Evolutionary conservation across 1,284 basidiomycete species (phyloP).

Genomic region (Neolentinus lepideus): DNA sequence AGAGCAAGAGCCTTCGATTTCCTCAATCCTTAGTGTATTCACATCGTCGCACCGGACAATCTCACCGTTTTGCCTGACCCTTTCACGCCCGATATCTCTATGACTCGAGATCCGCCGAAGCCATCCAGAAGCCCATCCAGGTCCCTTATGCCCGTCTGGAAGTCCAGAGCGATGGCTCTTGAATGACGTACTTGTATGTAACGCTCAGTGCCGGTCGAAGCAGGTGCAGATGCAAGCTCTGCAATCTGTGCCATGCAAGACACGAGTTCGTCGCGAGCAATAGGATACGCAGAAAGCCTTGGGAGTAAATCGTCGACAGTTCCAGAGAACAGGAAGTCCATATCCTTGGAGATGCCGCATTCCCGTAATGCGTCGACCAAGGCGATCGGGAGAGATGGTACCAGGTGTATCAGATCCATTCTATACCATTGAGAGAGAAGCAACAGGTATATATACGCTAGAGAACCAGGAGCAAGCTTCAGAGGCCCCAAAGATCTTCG

Average conservation of each 20-base stretch:
- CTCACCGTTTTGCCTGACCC: slow-evolving; percentile 62
- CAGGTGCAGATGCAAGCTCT: slow-evolving; percentile 33
- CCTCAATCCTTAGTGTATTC: neutral
- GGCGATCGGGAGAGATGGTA: slow-evolving; percentile 16
- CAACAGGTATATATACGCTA: too few species aligned
- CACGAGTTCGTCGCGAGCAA: slow-evolving; percentile 41
- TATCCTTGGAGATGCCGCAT: slow-evolving; percentile 46
- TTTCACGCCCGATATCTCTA: slow-evolving; percentile 60
- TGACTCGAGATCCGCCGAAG: slow-evolving; percentile 38
- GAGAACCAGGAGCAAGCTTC: too few species aligned
- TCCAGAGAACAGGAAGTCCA: slow-evolving; percentile 48
- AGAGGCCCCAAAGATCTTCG: too few species aligned
- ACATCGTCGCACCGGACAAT: slow-evolving; percentile 3
- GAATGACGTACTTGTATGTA: slow-evolving; percentile 21
- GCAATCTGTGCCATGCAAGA: slow-evolving; percentile 31
- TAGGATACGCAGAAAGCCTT: slow-evolving; percentile 37
- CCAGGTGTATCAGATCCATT: slow-evolving; percentile 23
- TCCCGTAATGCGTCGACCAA: slow-evolving; percentile 26
- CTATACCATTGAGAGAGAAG: neutral
- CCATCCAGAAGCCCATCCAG: slow-evolving; percentile 46
- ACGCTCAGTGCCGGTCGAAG: slow-evolving; percentile 28
- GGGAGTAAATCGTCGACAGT: slow-evolving; percentile 39
- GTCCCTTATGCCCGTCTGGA: slow-evolving; percentile 32
- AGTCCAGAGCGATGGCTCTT: slow-evolving; percentile 14
- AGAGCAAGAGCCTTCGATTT: slow-evolving; percentile 43